Evolutionary conservation across 805 yeast species (phyloP), one percentile per base, ranked within the genome.

Genomic region (Candida morakotiae): DNA sequence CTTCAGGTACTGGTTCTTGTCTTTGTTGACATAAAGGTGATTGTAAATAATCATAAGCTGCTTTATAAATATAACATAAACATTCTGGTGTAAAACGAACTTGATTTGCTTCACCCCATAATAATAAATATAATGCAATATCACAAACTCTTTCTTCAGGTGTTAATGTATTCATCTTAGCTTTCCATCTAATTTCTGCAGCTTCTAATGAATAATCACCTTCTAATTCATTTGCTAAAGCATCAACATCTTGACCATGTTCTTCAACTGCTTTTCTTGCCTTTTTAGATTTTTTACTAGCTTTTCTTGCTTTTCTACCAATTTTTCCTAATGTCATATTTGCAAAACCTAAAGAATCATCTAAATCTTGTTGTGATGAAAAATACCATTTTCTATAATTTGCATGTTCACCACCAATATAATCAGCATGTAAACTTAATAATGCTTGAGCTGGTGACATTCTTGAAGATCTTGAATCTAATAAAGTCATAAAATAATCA

Each of bases 21-120:
- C 87, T 80, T 64, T 86, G 88, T 71, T 86, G 94, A 67, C 97
- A 88, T 55, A 84, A 81, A 37, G 95, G 94, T 38, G 96, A 86
- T 44, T 77, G 67, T 58, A 87, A 73, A 67, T 93, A 89, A 65
- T 93, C 98, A 48, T 75, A 75, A 41, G 97, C 96, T 62, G 95
- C 86, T 72, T 94, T 91, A 77, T 81, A 94, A 56, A 93, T 81
- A 75, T 85, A 93, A 76, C 96, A 87, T 45, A 93, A 69, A 67
- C 84, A 75, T 72, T 88, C 97, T 5, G 83, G 76, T 39, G 93
- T 83, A 69, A 93, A 93, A 66, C 99, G 84, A 41, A 91, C 95
- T 70, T 85, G 93, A 64, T 85, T 85, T 24, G 93, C 89, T 68
- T 85, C 94, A 70, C 94, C 94, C 94, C 94, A 85, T 50, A 83